Conservation (phyloP, 108 stramenopile genomes). For the Nannochloropsis oceanica region DNA sequence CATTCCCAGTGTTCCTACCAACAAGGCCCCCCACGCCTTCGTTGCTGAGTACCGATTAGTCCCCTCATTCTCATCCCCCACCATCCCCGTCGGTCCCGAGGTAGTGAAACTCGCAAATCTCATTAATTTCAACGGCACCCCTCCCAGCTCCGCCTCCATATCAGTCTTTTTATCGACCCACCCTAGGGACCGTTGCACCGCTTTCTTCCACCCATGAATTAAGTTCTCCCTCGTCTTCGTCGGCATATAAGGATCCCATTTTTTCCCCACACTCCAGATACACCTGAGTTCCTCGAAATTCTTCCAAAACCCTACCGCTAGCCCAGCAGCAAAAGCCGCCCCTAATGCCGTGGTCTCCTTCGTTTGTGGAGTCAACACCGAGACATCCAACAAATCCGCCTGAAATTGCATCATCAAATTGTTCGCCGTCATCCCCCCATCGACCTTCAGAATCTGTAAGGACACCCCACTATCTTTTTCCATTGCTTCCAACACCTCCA, state of each 20-base stretch:
- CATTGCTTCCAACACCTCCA: conserved; percentile 71
- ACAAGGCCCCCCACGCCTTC: background rate
- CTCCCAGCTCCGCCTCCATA: background rate
- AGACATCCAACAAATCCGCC: conserved; percentile 70
- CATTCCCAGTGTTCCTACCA: background rate
- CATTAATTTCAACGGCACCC: background rate
- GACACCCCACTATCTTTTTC: conserved; percentile 36
- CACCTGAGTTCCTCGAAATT: conserved; percentile 55
- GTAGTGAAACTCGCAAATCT: background rate
- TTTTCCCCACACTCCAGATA: conserved; percentile 55
- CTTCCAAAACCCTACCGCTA: conserved; percentile 84
- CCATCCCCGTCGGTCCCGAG: background rate
- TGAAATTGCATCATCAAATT: conserved; percentile 88
- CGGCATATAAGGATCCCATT: conserved; percentile 54
- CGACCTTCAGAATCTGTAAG: conserved; percentile 60
- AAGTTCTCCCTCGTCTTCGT: conserved; percentile 41
- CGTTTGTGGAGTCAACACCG: conserved; percentile 56
- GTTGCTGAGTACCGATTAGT: background rate
- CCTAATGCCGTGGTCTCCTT: conserved; percentile 89
- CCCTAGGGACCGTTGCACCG: conserved; percentile 60
- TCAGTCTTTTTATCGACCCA: conserved; percentile 46
- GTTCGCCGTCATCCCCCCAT: conserved; percentile 86
- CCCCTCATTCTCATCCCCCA: background rate
- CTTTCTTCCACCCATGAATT: conserved; percentile 73
- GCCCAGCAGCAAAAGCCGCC: conserved; percentile 85